Evolutionary conservation across 2,329 filamentous ascomycete genomes (phyloP).

Genomic region (Erysiphe pulchra): DNA sequence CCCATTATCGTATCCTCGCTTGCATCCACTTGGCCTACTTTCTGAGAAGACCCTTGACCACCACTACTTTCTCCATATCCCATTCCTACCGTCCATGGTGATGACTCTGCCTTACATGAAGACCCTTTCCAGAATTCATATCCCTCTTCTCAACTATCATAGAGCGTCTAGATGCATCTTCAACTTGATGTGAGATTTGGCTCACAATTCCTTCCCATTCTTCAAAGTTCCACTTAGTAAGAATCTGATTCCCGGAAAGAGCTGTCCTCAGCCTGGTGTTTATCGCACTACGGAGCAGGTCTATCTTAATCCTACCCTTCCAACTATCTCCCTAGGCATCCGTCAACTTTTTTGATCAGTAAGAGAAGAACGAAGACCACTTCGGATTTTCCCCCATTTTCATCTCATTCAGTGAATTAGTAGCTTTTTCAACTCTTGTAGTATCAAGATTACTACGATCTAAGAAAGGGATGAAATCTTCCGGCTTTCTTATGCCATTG

Average conservation of each 20-base stretch:
- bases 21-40: too few relatives aligned
- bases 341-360: neutral
- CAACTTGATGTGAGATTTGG: neutral
- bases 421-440: neutral
- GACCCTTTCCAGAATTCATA: neutral
- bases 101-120: neutral
- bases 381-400: neutral
- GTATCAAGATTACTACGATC: neutral
- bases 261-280: neutral
- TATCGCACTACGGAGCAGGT: neutral
- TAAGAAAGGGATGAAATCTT: neutral
- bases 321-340: neutral
- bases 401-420: neutral
- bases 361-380: neutral
- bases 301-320: neutral
- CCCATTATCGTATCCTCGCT: too few relatives aligned
- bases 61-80: neutral
- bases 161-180: neutral
- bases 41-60: neutral
- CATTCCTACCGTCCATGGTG: neutral
- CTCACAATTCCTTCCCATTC: neutral
- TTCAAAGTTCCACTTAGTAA: neutral
- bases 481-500: neutral
- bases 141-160: neutral
- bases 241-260: neutral